Conservation (phyloP, 148 eudicot species). For the Fallopia convolvulus region DNA sequence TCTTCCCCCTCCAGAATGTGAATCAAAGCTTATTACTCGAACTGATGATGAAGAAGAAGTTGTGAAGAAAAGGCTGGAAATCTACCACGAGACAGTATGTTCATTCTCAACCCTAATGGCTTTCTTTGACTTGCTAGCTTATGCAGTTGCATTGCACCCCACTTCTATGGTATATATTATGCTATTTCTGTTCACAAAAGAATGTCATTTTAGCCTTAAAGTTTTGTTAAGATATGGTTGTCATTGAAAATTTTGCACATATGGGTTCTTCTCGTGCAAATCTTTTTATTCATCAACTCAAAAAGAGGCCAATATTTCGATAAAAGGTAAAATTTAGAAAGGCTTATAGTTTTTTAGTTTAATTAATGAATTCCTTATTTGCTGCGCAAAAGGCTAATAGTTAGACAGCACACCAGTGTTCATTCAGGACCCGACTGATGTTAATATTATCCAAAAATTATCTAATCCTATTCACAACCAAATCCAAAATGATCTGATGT, state of each 20-base stretch:
- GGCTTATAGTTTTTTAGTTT: background rate
- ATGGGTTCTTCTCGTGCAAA: background rate
- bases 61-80: slow-evolving; percentile 64
- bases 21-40: slow-evolving; percentile 67
- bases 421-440: too few relatives aligned
- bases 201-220: background rate
- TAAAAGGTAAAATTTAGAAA: background rate
- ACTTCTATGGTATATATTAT: background rate
- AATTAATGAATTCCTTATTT: background rate
- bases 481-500: background rate
- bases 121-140: background rate
- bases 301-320: background rate
- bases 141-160: background rate
- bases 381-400: background rate
- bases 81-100: slow-evolving; percentile 75
- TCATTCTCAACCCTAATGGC: background rate
- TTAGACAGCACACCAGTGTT: too few relatives aligned
- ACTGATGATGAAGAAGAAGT: slow-evolving; percentile 82
- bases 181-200: background rate
- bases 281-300: background rate
- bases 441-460: too few relatives aligned
- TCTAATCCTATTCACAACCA: background rate
- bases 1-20: slow-evolving; percentile 78
- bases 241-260: too few relatives aligned
- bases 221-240: background rate